phyloP scores from a whole-genome alignment of 106 monocot species.

The Ottelia alismoides region DNA sequence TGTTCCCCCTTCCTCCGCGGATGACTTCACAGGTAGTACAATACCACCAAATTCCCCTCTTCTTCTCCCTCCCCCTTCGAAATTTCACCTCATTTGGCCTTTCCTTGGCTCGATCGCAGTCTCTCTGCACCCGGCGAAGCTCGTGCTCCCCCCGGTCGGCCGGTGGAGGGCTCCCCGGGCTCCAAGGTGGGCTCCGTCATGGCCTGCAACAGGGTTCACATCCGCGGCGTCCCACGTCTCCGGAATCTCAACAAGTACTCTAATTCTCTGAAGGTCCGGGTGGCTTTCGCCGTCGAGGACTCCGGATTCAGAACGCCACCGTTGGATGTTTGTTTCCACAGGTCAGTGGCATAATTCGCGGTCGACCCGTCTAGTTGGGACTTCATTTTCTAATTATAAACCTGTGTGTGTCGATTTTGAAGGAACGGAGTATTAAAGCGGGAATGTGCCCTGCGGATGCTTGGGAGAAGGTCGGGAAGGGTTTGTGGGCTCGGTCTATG shows the following conservation, averaged over 20 bases:
- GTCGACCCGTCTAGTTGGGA: too few species aligned
- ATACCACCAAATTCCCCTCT: too few species aligned
- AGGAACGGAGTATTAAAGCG: constrained; percentile 54
- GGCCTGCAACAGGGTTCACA: constrained; percentile 39
- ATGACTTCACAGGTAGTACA: too few species aligned
- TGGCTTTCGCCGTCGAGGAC: constrained; percentile 22
- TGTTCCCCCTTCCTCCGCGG: too few species aligned
- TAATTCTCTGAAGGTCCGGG: constrained; percentile 44
- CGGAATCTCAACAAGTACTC: constrained; percentile 36
- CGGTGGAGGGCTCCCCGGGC: constrained; percentile 40
- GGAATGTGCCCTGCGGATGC: constrained; percentile 49
- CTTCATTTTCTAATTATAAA: background rate
- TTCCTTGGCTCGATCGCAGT: constrained; percentile 8
- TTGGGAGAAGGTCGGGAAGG: constrained; percentile 67
- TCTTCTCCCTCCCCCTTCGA: too few species aligned
- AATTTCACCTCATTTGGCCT: too few species aligned
- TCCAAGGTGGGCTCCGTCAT: constrained; percentile 29
- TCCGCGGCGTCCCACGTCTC: constrained; percentile 49
- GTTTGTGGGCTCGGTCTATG: constrained; percentile 34
- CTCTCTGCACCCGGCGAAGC: constrained; percentile 29
- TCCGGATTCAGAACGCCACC: constrained; percentile 30
- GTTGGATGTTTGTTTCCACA: constrained; percentile 75
- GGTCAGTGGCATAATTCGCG: too few species aligned
- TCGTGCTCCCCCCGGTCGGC: constrained; percentile 31
- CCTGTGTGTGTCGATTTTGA: background rate